Evolutionary conservation across 78 protist genomes (phyloP), one percentile per base, ranked within the genome.

Genomic region (Anaeramoeba flamelloides): DNA sequence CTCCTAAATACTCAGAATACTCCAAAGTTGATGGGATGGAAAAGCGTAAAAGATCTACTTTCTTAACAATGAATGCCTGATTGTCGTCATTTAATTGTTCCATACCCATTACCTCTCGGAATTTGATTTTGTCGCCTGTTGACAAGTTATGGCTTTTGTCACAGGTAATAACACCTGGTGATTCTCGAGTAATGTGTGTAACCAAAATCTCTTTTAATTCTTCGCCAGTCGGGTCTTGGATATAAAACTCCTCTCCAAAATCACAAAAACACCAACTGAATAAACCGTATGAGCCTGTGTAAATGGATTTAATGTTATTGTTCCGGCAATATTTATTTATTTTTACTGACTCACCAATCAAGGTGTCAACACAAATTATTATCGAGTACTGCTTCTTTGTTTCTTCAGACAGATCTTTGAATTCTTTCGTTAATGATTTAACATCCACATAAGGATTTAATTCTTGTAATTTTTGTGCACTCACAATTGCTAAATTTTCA

Each of bases 391-490:
- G n/a, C 17, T 53, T 17, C 17, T 53, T 17, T 53, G 8, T 17
- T 53, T 53, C 17, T 53, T 53, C 69, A 53, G 34, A 26, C 17
- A 53, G 17, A n/a, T n/a, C n/a, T n/a, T n/a, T n/a, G 17, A 53
- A 26, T 53, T 53, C 69, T 53, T 53, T 53, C 17, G 69, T 53
- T 26, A 26, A 26, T 53, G 78, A 22, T 33, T 26, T 37, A 78
- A 78, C 4, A 30, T 41, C n/a, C n/a, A 34, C 36, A 78, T 81
- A 65, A 8, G 83, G 36, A 36, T 86, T 86, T 30, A 86, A 82
- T 86, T 4, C 86, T 38, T 2, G 30, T 33, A 86, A 32, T 2
- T 37, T 69, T 1, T 1, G 1, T 36, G 65, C 38, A 38, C 65
- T 36, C 40, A 38, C 87, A 1, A 30, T 38, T 32, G 78, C 88